Conservation (phyloP, 1,284 basidiomycete genomes). For the Ganoderma meredithae region DNA sequence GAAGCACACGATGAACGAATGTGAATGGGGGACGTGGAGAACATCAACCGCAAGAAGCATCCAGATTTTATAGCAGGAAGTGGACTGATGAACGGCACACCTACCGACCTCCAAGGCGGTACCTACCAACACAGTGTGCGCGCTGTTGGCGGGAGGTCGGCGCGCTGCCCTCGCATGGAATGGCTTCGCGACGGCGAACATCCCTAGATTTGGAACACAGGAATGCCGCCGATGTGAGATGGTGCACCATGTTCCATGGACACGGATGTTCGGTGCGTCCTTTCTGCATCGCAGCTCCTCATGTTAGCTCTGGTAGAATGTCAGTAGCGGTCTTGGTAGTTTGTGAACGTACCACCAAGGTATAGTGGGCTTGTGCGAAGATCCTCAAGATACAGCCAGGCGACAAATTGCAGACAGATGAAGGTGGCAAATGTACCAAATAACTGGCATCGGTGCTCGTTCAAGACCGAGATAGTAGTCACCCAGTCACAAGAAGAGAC, state of each 20-base stretch:
- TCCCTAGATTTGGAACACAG: background rate
- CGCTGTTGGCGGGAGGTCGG: background rate
- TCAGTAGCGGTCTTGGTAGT: no score
- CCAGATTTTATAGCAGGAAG: background rate
- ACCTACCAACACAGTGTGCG: constrained; percentile 6
- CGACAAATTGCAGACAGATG: no score
- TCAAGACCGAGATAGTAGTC: no score
- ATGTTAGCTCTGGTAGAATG: no score
- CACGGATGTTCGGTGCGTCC: background rate
- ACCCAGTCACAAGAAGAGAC: no score
- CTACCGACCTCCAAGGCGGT: no score
- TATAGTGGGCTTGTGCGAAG: no score
- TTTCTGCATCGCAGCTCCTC: no score
- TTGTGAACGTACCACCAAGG: no score
- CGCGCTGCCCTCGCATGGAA: background rate
- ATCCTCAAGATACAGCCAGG: no score
- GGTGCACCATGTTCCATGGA: background rate
- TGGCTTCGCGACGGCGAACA: background rate
- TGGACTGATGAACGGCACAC: background rate
- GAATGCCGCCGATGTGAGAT: background rate
- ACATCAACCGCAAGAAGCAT: background rate
- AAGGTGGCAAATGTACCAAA: no score
- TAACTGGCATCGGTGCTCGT: no score
- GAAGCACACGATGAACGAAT: background rate
- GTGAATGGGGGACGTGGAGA: background rate